Base-by-base conservation (phyloP, 306 rosid genomes). In the Alnus rubra region DNA sequence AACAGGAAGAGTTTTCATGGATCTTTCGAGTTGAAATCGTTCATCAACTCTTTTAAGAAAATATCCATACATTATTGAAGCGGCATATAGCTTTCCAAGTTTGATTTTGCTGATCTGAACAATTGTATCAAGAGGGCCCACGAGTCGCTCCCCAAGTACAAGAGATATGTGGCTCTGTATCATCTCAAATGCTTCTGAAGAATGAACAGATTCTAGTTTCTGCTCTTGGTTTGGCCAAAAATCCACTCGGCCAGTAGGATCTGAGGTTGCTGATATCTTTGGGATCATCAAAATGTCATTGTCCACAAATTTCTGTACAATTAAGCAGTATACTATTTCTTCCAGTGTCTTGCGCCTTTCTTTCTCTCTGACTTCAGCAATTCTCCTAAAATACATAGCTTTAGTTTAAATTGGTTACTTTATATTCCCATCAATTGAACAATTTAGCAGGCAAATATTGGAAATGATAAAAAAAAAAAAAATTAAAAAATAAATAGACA, bases 31-130 rank as follows among this genome's bases (percentile, higher is more conserved):
- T 80, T 95, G 98, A 82, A 82, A 95, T 76, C 98, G 88, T 48
- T 95, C 89, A 83, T 95, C 98, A 45, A 95, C 97, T 84, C 98
- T 91, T 85, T 82, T 92, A 59, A 95, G 96, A 69, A 95, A 95
- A 81, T 95, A 95, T 71, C 98, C 98, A 18, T 95, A 95, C 97
- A 95, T 95, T 69, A 95, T 88, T 16, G 98, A 95, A 86, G 98
- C 97, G 63, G 98, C 98, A 85, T 95, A 95, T 64, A 95, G 82
- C 90, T 95, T 95, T 45, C 98, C 98, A 54, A 95, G 88, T 80
- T 93, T 95, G 45, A 95, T 90, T 88, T 93, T 95, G 85, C 98
- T 93, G 60, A 95, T 91, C 88, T 91, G 89, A 82, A 91, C 90
- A 69, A 74, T 48, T 39, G 94, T 72, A 81, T 88, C 86, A 8